phyloP scores from a whole-genome alignment of 768 basidiomycete species.

The Mycena latifolia region DNA sequence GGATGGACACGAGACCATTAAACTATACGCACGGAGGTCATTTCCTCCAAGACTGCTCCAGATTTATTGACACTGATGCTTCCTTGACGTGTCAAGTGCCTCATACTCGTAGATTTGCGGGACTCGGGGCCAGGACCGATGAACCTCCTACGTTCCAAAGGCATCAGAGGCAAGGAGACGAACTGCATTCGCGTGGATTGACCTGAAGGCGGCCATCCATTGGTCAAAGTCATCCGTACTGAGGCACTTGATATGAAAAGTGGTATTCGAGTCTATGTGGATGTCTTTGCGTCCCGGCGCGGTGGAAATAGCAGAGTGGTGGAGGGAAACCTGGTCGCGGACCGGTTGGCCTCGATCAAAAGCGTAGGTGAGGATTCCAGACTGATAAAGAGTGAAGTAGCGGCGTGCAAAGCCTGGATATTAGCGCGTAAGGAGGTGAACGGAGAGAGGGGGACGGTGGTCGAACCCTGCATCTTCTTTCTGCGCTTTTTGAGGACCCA shows the following conservation, averaged over 20 bases:
- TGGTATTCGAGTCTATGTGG: conserved; percentile 81
- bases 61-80: conserved; percentile 63
- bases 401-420: conserved; percentile 81
- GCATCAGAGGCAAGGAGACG: conserved; percentile 21
- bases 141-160: conserved; percentile 65
- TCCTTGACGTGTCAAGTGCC: conserved; percentile 55
- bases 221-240: conserved; percentile 74
- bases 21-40: conserved; percentile 65
- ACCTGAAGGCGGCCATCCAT: conserved; percentile 87
- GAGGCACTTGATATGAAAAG: conserved; percentile 88
- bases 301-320: conserved; percentile 83
- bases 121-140: conserved; percentile 63
- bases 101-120: conserved; percentile 56
- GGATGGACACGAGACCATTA: conserved; percentile 8
- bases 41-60: conserved; percentile 70
- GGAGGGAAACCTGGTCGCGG: conserved; percentile 76
- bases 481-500: conserved; percentile 91
- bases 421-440: conserved; percentile 1
- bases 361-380: conserved; percentile 81
- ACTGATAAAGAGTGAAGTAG: conserved; percentile 78
- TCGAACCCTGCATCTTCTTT: conserved; percentile 88
- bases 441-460: background rate
- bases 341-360: conserved; percentile 78
- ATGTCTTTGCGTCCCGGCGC: conserved; percentile 81
- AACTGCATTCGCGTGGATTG: conserved; percentile 33